Evolutionary conservation across 164 flowering plant species (phyloP), one percentile per base, ranked within the genome.

Genomic region (Annona squamosa): DNA sequence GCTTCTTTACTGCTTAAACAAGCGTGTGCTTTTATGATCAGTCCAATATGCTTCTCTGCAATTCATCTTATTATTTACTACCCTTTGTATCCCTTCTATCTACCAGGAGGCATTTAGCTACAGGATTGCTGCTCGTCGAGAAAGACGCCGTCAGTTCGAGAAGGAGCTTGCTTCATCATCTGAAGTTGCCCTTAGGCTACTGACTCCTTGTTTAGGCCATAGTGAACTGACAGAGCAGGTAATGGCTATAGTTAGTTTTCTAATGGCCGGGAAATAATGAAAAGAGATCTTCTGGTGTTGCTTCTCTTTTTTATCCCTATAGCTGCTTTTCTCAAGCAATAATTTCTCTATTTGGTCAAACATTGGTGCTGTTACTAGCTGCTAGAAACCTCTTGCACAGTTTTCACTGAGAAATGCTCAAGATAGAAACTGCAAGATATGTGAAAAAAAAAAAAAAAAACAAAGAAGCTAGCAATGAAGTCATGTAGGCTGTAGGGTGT

Each of bases 71-170:
- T 5, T 65, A 18, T 19, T 67, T 64, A 9, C 37, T 10, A 46
- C 4, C 59, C 59, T 41, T 66, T 61, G n/a, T 19, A 3, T 63
- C 9, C 46, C 43, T 19, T 47, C 5, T 76, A 47, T 6, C 70
- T 47, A 75, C 68, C 90, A 96, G 99, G 99, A 96, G 81, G 88
- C 85, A 42, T 87, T 81, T 72, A 96, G 90, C 86, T 89, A 92
- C 76, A 92, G 87, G 83, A 92, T 92, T 82, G 87, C 99, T 56
- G 97, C 91, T 82, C 97, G 94, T 46, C 91, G 96, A 46, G 98
- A 93, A 80, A 85, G 98, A 75, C 94, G 99, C 10, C 97, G 97
- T 48, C 97, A 89, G 77, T 96, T 93, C 84, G 97, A 96, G 76
- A 86, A 89, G 67, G 97, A 96, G 82, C 93, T 96, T 67, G 84